Base-by-base conservation (phyloP, 1,139 yeast genomes). In the Spencermartinsiella ligniputridi region DNA sequence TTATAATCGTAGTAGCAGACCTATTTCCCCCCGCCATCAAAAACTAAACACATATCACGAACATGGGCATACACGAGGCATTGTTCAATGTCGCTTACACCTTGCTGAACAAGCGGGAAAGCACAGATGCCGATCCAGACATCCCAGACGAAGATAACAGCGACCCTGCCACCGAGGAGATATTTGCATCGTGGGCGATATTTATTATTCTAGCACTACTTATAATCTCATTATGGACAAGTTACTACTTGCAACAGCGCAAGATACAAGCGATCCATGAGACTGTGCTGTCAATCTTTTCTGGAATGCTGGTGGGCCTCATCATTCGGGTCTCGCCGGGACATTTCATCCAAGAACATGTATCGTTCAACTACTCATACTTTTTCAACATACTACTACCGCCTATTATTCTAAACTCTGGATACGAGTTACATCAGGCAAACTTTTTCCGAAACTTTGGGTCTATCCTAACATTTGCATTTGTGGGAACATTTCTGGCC, bases 131-230 rank as follows among this genome's bases (percentile, higher is more conserved):
- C 1, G 70, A 66, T 49, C 61, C 66, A 4, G 68, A 61, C 39
- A 55, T 61, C 27, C 67, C 67, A 1, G 85, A 77, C 44, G 82
- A 78, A 40, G 81, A 79, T 13, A 81, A 78, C 27, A 74, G 82
- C n/a, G 88, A 87, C 58, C 97, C 97, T 0, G 86, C 89, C n/a
- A 82, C 94, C 2, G 96, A 92, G 57, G 98, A 92, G 64, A 89
- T 92, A 57, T 92, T 89, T 63, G 84, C 95, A 8, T 87, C 96
- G 0, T 94, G 98, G 99, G 97, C 98, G 0, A 69, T 94, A 34
- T 90, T 89, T 65, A 94, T 94, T 48, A 74, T 92, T 52, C 68
- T 94, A 43, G 77, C 86, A 47, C 72, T 94, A 41, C 71, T 94
- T 42, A 85, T 94, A 52, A 77, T 89, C 8, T 96, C 98, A 0